Evolutionary conservation across 805 yeast genomes (phyloP).

Genomic region (Candida golubevii): DNA sequence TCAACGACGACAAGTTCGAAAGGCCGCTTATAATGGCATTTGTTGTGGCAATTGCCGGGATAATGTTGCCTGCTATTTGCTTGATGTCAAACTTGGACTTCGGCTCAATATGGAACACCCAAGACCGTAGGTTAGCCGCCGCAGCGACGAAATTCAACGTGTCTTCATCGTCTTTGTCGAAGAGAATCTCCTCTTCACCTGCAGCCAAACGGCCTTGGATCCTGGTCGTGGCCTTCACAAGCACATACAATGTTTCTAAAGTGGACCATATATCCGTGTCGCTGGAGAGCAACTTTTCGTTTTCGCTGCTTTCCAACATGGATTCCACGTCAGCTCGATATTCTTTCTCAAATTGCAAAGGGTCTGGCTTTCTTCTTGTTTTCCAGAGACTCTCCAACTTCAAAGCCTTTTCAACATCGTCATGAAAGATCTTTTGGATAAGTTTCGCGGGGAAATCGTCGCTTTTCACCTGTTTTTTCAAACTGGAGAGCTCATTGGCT

Average conservation of each 20-base stretch:
- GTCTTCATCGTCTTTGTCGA: slow-evolving; percentile 94
- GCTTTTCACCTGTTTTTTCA: slow-evolving; percentile 20
- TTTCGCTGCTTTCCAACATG: slow-evolving; percentile 18
- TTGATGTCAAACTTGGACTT: slow-evolving; percentile 84
- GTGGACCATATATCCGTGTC: slow-evolving; percentile 57
- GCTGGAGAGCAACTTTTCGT: slow-evolving; percentile 15
- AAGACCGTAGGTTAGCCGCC: slow-evolving; percentile 74
- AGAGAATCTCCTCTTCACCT: slow-evolving; percentile 44
- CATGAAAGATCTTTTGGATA: slow-evolving; percentile 55
- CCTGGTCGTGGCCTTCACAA: slow-evolving; percentile 43
- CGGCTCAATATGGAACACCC: slow-evolving; percentile 61
- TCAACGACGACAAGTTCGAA: slow-evolving; percentile 69
- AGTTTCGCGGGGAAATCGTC: slow-evolving; percentile 36
- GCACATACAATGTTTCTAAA: slow-evolving; percentile 58
- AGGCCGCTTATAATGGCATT: slow-evolving; percentile 94
- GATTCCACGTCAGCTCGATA: slow-evolving; percentile 13
- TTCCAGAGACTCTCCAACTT: slow-evolving; percentile 76
- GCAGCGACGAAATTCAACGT: slow-evolving; percentile 85
- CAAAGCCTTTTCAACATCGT: slow-evolving; percentile 75
- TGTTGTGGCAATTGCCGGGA: slow-evolving; percentile 97
- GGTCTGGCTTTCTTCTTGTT: slow-evolving; percentile 61
- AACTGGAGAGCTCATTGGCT: slow-evolving; percentile 54
- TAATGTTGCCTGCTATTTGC: slow-evolving; percentile 95
- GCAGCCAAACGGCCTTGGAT: slow-evolving; percentile 47
- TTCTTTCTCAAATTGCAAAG: slow-evolving; percentile 39